These are phyloP conservation scores for Chamaecyparis obtusa DNA, from an alignment of 75 land plant species.

Conservation along the genomic window DNA sequence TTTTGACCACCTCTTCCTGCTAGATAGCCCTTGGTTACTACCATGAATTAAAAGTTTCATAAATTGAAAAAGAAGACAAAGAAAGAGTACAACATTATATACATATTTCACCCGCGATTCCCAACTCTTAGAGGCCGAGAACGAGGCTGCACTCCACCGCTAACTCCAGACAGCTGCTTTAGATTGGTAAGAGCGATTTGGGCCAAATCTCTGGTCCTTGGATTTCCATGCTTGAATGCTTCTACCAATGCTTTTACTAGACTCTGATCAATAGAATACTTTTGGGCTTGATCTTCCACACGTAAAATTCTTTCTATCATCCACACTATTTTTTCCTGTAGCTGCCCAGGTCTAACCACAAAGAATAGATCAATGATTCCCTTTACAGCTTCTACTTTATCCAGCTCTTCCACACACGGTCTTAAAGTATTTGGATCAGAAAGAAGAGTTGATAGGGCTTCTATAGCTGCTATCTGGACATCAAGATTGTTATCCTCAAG, in stretches of 20 bases:
- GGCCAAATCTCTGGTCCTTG: constrained; percentile 39
- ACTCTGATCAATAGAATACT: constrained; percentile 38
- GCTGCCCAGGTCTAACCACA: constrained; percentile 34
- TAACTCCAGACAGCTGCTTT: constrained; percentile 40
- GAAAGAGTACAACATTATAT: neutral
- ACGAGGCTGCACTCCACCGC: constrained; percentile 12
- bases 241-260: constrained; percentile 53
- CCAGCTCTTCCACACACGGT: constrained; percentile 38
- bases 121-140: neutral
- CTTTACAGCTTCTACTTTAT: constrained; percentile 24
- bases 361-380: constrained; percentile 33
- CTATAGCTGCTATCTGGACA: constrained; percentile 51
- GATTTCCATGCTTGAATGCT: constrained; percentile 52
- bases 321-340: constrained; percentile 57
- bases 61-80: neutral
- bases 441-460: constrained; percentile 57
- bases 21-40: neutral
- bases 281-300: constrained; percentile 34
- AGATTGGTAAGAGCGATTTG: constrained; percentile 55
- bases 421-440: constrained; percentile 22
- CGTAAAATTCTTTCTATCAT: constrained; percentile 57
- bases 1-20: neutral
- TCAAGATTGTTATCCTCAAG: constrained; percentile 31
- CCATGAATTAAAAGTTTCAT: neutral
- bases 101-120: neutral